Percentiles rank a stretch among this genome's conserved stretches.
Conservation (phyloP, 2,329 filamentous ascomycete species). For the Aurifilum marmelostoma region DNA sequence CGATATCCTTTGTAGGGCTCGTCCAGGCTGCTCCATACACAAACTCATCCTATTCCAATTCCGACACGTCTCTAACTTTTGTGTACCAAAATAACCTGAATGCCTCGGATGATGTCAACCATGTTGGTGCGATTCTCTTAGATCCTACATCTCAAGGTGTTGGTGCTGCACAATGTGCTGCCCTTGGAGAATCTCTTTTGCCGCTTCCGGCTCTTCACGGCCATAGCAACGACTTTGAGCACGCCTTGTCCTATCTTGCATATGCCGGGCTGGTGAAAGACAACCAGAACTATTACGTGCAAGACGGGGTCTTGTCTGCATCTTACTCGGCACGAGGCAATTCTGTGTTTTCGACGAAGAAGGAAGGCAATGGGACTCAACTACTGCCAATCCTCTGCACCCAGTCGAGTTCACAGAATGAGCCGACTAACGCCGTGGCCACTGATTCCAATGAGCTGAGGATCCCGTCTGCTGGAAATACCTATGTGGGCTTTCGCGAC, state of each 20-base stretch:
- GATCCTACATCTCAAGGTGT: conserved; percentile 44
- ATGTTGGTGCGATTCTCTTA: conserved; percentile 54
- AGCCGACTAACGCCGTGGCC: conserved; percentile 38
- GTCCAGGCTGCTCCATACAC: not conserved
- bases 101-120: conserved; percentile 54
- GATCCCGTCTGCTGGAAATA: conserved; percentile 42
- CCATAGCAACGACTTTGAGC: conserved; percentile 48
- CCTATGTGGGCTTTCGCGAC: conserved; percentile 54
- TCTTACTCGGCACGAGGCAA: conserved; percentile 35
- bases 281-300: conserved; percentile 46
- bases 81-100: conserved; percentile 61
- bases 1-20: conserved; percentile 6
- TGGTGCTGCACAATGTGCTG: conserved; percentile 48
- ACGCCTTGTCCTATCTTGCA: conserved; percentile 46
- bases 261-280: conserved; percentile 17
- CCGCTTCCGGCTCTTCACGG: conserved; percentile 44
- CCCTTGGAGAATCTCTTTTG: conserved; percentile 52
- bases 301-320: conserved; percentile 44
- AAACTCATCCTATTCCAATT: conserved; percentile 35
- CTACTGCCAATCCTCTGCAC: conserved; percentile 54
- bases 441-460: conserved; percentile 18
- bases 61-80: conserved; percentile 50
- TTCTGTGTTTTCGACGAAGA: conserved; percentile 31
- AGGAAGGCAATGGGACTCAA: conserved; percentile 32
- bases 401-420: conserved; percentile 44